These are phyloP conservation scores for Lepraria neglecta DNA, from an alignment of 495 filamentous ascomycete genomes.

Conservation along the genomic window DNA sequence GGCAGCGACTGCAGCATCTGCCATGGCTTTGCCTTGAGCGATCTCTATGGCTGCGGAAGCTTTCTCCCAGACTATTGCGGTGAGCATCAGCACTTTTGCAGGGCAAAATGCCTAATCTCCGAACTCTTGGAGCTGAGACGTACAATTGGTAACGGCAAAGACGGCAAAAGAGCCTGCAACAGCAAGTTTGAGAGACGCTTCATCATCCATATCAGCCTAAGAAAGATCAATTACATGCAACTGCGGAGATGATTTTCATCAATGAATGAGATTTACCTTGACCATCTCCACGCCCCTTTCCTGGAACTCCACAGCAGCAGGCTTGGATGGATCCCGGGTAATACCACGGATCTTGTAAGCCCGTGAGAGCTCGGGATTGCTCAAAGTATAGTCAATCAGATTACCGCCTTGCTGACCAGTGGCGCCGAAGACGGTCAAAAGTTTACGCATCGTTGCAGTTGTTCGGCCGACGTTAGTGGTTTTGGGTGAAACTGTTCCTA, in stretches of 20 bases:
- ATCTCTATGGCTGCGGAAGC: slow-evolving; percentile 42
- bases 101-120: background rate
- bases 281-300: slow-evolving; percentile 24
- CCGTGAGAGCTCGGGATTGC: slow-evolving; percentile 28
- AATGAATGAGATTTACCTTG: background rate
- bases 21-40: slow-evolving; percentile 50
- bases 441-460: slow-evolving; percentile 7
- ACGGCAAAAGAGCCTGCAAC: slow-evolving; percentile 49
- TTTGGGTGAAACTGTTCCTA: too few relatives aligned
- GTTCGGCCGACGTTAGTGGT: too few relatives aligned
- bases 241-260: too few relatives aligned
- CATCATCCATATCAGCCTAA: slow-evolving; percentile 47
- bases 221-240: too few relatives aligned
- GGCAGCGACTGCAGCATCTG: slow-evolving; percentile 39
- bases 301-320: slow-evolving; percentile 21
- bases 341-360: slow-evolving; percentile 30
- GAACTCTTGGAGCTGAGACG: background rate
- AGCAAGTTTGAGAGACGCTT: slow-evolving; percentile 42
- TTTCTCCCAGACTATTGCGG: slow-evolving; percentile 37
- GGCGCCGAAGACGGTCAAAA: slow-evolving; percentile 42
- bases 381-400: slow-evolving; percentile 29
- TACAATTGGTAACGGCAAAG: slow-evolving; percentile 47
- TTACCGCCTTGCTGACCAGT: slow-evolving; percentile 39
- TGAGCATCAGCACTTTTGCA: too few relatives aligned
- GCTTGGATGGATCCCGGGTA: slow-evolving; percentile 29